These are phyloP conservation scores for Crucihimalaya himalaica DNA, from an alignment of 345 rosid species.

Conservation along the genomic window DNA sequence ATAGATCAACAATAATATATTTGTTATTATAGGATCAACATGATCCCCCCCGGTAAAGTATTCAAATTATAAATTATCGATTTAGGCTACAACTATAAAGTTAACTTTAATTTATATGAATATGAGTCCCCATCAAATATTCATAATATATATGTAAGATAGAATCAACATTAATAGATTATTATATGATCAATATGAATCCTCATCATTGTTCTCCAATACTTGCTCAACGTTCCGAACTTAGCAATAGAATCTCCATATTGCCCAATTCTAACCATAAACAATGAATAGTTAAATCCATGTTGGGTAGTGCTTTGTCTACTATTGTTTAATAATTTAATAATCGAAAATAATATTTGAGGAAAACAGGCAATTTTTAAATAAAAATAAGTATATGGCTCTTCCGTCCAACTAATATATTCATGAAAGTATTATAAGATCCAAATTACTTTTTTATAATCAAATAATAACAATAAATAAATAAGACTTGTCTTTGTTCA, in stretches of 20 bases:
- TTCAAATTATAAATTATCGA: background rate
- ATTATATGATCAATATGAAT: slow-evolving; percentile 21
- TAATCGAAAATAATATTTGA: slow-evolving; percentile 14
- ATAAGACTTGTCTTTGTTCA: background rate
- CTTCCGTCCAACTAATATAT: slow-evolving; percentile 18
- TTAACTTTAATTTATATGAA: background rate
- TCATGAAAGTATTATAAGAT: background rate
- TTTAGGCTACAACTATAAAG: background rate
- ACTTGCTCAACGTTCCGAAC: background rate
- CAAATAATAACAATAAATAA: slow-evolving; percentile 2
- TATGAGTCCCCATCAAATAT: background rate
- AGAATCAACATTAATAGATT: slow-evolving; percentile 3
- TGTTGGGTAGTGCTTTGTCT: slow-evolving; percentile 34
- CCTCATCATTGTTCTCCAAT: slow-evolving; percentile 24
- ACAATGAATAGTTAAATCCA: slow-evolving; percentile 13
- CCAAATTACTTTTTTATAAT: slow-evolving; percentile 10
- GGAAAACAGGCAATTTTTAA: background rate
- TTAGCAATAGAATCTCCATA: slow-evolving; percentile 27
- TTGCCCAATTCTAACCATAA: slow-evolving; percentile 14
- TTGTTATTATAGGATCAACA: slow-evolving; percentile 21
- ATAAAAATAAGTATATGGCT: slow-evolving; percentile 6
- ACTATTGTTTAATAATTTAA: background rate
- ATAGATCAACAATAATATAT: slow-evolving; percentile 4
- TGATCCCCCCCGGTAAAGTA: slow-evolving; percentile 7
- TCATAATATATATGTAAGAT: background rate